Base-by-base conservation (phyloP, 2,329 filamentous ascomycete species). In the Stagonosporopsis rhizophila region DNA sequence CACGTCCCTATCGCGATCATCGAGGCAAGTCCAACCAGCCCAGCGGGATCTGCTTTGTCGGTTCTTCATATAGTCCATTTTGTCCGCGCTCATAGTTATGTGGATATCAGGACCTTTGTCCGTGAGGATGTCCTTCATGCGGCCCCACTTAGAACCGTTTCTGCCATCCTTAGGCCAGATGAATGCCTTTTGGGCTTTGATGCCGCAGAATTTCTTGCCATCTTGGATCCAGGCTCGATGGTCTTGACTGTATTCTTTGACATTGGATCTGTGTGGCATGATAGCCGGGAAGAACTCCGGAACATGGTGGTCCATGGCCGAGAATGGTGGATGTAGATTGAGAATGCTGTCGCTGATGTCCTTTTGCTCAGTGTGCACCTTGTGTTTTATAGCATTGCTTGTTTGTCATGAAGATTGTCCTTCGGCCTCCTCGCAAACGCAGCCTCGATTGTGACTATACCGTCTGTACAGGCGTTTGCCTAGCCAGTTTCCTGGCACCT, bases 91-190 rank as follows among this genome's bases (percentile, higher is more conserved):
- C 37, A 74, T 72, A 2, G 75, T 67, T n/a, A 81, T 65, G 59
- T 77, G 79, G 34, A 82, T 78, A 51, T 82, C 80, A 2, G 80
- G 77, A 3, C 80, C 80, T 55, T 76, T 70, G 46, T 72, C 69
- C 2, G 64, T 68, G 22, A 80, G 34, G 17, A 77, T 73, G 49
- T 82, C 80, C 58, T 78, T 80, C 51, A 78, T 59, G 15, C 80
- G 69, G 9, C 79, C 77, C 56, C 69, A 66, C 2, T 60, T 68
- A 0, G 72, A 72, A 1, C 67, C 64, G 17, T 75, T 70, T 37
- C 73, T 76, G 27, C 78, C 78, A 56, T 82, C 80, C 42, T 75
- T 74, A 0, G 79, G 80, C 69, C 80, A 80, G 14, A 79, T 72
- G 55, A 74, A 79, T 66, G 77, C 76, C 44, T 79, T 75, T 20